Evolutionary conservation across 495 filamentous ascomycete genomes (phyloP).

Genomic region (Daldinia vernicosa): DNA sequence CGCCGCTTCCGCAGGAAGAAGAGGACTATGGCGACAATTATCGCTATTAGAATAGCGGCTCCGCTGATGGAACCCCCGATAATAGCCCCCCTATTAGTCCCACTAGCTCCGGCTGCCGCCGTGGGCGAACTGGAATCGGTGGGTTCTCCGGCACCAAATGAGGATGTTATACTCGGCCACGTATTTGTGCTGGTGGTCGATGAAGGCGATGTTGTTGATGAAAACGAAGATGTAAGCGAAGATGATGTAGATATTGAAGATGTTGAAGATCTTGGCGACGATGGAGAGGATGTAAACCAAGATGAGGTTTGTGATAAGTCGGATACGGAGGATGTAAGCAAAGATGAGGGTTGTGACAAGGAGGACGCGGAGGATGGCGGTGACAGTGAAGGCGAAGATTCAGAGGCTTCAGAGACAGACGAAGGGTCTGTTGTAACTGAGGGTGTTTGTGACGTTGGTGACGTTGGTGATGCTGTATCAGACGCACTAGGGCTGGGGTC

Average conservation of each 20-base stretch:
- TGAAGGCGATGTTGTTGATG: conserved; percentile 6
- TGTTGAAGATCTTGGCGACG: conserved; percentile 29
- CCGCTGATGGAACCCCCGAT: conserved; percentile 57
- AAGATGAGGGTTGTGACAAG: conserved; percentile 26
- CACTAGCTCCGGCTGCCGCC: conserved; percentile 9
- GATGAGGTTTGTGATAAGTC: conserved; percentile 27
- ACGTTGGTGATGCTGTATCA: conserved; percentile 13
- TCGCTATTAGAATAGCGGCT: conserved; percentile 46
- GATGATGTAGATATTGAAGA: conserved; percentile 26
- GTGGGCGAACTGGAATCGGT: conserved; percentile 25
- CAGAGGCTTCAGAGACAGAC: conserved; percentile 31
- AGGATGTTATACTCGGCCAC: background rate
- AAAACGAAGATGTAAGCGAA: conserved; percentile 19
- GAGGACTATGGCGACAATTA: conserved; percentile 43
- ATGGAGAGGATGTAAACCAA: conserved; percentile 26
- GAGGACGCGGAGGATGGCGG: conserved; percentile 30
- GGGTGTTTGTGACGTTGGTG: conserved; percentile 26
- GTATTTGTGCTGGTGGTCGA: conserved; percentile 16
- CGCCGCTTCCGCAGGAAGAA: conserved; percentile 48
- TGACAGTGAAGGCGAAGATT: conserved; percentile 18
- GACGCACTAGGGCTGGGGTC: conserved; percentile 17
- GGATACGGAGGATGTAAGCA: conserved; percentile 27
- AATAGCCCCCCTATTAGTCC: conserved; percentile 52
- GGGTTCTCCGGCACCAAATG: conserved; percentile 17
- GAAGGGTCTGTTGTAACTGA: conserved; percentile 9